Evolutionary conservation across 352 stramenopile species (phyloP), one percentile per base, ranked within the genome.

Genomic region (Phytophthora melonis): DNA sequence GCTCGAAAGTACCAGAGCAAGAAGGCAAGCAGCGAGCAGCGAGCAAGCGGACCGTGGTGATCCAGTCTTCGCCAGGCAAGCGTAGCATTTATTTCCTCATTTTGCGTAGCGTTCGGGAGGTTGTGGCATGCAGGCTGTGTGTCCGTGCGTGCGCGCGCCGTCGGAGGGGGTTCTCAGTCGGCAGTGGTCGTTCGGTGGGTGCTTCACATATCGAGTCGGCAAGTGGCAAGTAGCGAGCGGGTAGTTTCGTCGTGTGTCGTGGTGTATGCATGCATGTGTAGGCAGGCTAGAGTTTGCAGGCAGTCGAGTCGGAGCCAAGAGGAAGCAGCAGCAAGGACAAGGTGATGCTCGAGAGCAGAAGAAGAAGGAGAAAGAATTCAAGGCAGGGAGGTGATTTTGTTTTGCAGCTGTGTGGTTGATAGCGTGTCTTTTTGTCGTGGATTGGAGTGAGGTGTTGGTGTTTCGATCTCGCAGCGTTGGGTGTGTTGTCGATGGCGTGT

Each of bases 41-140:
- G n/a, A n/a, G n/a, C n/a, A n/a, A n/a, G n/a, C n/a, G n/a, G n/a
- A n/a, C n/a, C n/a, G n/a, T n/a, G n/a, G n/a, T n/a, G n/a, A n/a
- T n/a, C 2, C 45, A 27, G 13, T 13, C n/a, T 23, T 14, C n/a
- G 43, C 23, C 50, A 36, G 36, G 49, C 58, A 63, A 73, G 58
- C 11, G 58, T 63, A 60, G 34, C 7, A 19, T 21, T 62, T 3
- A 25, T 21, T 62, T 32, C 14, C 10, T 57, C 43, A 43, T 58
- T 43, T 65, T 66, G 47, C 58, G 45, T 3, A 47, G 60, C 56
- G 19, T 74, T 53, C 18, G 50, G 54, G 60, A 74, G 68, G 68
- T 70, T 74, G 60, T 74, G 68, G 34, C 68, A 36, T 74, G 60
- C 68, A 74, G 61, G 68, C 47, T 58, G 19, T 19, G 50, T 19